Percentiles rank a stretch among this genome's conserved stretches.
phyloP scores from a whole-genome alignment of 345 rosid species.

The Populus alba region DNA sequence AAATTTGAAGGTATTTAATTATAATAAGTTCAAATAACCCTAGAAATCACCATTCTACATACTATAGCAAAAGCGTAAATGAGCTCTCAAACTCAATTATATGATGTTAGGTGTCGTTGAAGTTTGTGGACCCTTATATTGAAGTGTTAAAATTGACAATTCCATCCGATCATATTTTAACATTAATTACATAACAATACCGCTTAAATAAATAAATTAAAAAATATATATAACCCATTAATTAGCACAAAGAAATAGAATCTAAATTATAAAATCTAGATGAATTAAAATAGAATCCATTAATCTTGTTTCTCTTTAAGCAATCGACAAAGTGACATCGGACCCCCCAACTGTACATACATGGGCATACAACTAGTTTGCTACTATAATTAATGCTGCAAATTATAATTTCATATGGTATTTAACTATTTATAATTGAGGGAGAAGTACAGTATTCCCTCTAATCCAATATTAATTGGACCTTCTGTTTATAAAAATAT shows the following conservation, averaged over 20 bases:
- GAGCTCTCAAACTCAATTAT: no score
- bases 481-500: no score
- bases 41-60: not conserved
- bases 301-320: no score
- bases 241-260: not conserved
- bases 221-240: not conserved
- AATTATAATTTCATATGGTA: not conserved
- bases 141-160: no score
- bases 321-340: not conserved
- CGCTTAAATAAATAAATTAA: no score
- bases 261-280: not conserved
- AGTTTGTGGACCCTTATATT: no score
- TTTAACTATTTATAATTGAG: not conserved
- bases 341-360: not conserved
- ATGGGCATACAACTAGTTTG: not conserved
- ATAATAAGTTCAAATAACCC: not conserved
- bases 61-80: no score
- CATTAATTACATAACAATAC: no score
- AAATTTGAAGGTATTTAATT: not conserved
- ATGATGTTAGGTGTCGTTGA: not conserved
- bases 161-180: not conserved
- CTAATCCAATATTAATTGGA: no score
- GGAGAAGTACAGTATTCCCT: no score
- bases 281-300: no score
- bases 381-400: not conserved